Percentiles rank a stretch among this genome's conserved stretches.
Evolutionary conservation across 2,329 filamentous ascomycete genomes (phyloP).

Genomic region (Aspergillus fructus): DNA sequence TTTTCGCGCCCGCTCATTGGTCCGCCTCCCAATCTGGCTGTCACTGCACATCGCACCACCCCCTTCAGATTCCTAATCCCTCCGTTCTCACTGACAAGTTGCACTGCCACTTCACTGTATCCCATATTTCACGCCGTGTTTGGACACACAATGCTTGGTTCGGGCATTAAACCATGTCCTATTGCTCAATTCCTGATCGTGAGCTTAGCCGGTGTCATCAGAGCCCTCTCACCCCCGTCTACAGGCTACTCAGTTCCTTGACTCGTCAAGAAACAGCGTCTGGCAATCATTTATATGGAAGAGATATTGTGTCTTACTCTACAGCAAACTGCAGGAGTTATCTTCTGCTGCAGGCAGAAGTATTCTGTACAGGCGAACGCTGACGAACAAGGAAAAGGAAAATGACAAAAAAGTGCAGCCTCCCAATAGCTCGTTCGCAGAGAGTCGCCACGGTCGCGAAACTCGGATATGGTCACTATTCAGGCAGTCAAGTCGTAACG

Average conservation of each 20-base stretch:
- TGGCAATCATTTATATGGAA: slow-evolving; percentile 9
- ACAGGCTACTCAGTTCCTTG: not conserved
- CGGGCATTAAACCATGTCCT: not conserved
- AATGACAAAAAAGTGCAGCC: slow-evolving; percentile 11
- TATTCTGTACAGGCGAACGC: slow-evolving; percentile 30
- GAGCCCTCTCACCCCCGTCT: not conserved
- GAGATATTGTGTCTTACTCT: slow-evolving; percentile 21
- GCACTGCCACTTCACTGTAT: not conserved
- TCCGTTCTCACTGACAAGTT: not conserved
- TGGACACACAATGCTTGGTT: not conserved
- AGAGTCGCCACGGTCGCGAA: slow-evolving; percentile 19
- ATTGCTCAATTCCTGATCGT: not conserved
- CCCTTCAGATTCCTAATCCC: slow-evolving; percentile 14
- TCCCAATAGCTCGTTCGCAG: slow-evolving; percentile 17
- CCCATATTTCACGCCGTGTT: not conserved
- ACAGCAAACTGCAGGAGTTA: slow-evolving; percentile 20
- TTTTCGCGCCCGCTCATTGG: slow-evolving; percentile 37
- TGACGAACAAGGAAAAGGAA: slow-evolving; percentile 20
- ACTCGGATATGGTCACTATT: slow-evolving; percentile 21
- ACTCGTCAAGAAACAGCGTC: not conserved
- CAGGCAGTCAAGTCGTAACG: slow-evolving; percentile 34
- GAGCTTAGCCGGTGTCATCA: not conserved
- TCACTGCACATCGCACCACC: slow-evolving; percentile 6
- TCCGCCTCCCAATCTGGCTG: slow-evolving; percentile 6
- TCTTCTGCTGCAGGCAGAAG: slow-evolving; percentile 20